Evolutionary conservation across 1,284 basidiomycete species (phyloP), one percentile per base, ranked within the genome.

Genomic region (Anthracocystis panici-leucophaei): DNA sequence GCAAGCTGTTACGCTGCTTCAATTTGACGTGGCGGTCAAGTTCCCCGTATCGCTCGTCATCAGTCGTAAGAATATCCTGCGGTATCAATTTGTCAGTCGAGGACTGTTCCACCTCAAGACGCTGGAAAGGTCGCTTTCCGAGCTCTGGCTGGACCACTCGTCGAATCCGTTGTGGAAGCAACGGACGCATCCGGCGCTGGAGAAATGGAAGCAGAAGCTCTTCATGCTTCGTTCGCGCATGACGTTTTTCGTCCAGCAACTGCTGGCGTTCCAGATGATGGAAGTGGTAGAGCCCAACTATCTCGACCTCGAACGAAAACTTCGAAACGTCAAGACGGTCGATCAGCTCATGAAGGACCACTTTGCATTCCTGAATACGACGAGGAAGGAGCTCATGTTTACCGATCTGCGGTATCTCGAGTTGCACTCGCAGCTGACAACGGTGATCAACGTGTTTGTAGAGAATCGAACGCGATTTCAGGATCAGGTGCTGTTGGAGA

Each of bases 31-130:
- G 7, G 66, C 78, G 14, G 82, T 84, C 64, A 78, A 84, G 65
- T 85, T 85, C 50, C 83, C 83, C 23, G 78, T 83, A 6, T 84
- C 83, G 38, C 79, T 85, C 16, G 82, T 85, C 45, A 84, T 85
- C 53, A 82, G 81, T n/a, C 82, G 82, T 63, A 84, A 83, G 65
- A 82, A 82, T 55, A 82, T 85, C 29, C 66, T 84, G 8, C 78
- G 83, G 14, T 85, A 82, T 74, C 83, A 85, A 57, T 83, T 84
- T 38, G 68, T 85, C 21, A 80, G 79, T 40, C 78, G 83, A 10
- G 71, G 74, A 7, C 69, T 85, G n/a, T 72, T 84, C 44, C 77
- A 84, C 27, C 76, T 85, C 64, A 84, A 85, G 66, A 75, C 80
- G 46, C 64, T 79, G 21, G 83, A 85, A 56, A 64, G 79, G 4